These are phyloP conservation scores for Dimargaris cristalligena DNA, from an alignment of 192 early-diverging fungal genomes.

Conservation along the genomic window DNA sequence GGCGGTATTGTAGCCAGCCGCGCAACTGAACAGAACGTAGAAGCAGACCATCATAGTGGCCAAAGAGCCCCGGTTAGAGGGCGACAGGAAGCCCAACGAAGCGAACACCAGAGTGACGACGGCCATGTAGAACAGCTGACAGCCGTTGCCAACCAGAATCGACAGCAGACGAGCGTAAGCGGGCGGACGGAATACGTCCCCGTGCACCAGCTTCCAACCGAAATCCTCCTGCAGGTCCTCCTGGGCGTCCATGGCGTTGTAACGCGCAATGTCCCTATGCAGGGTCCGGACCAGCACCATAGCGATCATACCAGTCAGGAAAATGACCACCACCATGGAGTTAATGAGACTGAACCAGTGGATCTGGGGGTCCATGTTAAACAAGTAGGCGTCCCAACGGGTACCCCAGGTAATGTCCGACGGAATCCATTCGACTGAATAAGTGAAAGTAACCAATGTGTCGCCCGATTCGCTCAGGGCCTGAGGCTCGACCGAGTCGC, in stretches of 20 bases:
- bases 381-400: constrained; percentile 73
- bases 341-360: constrained; percentile 94
- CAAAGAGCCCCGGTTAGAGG: constrained; percentile 78
- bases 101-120: constrained; percentile 70
- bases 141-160: constrained; percentile 71
- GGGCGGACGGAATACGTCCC: constrained; percentile 93
- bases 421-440: constrained; percentile 39
- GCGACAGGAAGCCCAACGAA: constrained; percentile 87
- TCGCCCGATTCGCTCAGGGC: constrained; percentile 26
- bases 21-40: constrained; percentile 72
- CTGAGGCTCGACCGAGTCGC: constrained; percentile 23
- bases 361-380: constrained; percentile 75
- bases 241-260: constrained; percentile 47
- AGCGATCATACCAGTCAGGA: constrained; percentile 80
- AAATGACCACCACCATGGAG: constrained; percentile 82
- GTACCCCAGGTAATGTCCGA: constrained; percentile 60
- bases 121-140: constrained; percentile 60
- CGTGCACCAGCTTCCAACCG: constrained; percentile 96
- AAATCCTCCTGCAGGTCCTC: constrained; percentile 82
- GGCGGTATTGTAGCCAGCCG: constrained; percentile 82
- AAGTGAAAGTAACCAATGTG: constrained; percentile 40
- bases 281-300: constrained; percentile 79
- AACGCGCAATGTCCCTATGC: constrained; percentile 83
- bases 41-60: constrained; percentile 84
- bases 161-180: constrained; percentile 51